Percentiles rank a stretch among this genome's conserved stretches.
phyloP scores from a whole-genome alignment of 768 basidiomycete species.

The Auricularia auricula-judae region DNA sequence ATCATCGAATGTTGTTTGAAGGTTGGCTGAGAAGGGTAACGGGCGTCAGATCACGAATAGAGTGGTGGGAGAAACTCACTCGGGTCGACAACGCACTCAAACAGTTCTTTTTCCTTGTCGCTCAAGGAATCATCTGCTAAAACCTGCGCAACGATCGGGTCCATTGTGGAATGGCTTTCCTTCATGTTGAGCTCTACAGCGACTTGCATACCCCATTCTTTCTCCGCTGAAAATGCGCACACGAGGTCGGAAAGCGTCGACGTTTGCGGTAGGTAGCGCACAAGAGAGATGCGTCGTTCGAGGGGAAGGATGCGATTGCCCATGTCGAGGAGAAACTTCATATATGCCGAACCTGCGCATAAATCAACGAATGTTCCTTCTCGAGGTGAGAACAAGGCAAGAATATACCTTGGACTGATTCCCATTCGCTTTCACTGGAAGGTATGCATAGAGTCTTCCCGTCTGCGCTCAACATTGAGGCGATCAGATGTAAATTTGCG shows the following conservation, averaged over 20 bases:
- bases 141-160: slow-evolving; percentile 10
- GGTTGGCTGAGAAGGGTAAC: background rate
- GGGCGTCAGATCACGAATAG: background rate
- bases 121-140: slow-evolving; percentile 19
- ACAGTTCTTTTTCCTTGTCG: slow-evolving; percentile 24
- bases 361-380: too few species aligned
- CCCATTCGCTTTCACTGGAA: too few species aligned
- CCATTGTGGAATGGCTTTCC: background rate
- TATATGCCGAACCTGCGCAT: too few species aligned
- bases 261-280: slow-evolving; percentile 1
- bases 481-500: too few species aligned
- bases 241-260: background rate
- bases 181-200: background rate
- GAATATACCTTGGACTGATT: too few species aligned
- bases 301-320: background rate
- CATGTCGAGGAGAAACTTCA: background rate
- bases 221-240: background rate
- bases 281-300: background rate
- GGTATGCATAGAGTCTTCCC: too few species aligned
- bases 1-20: slow-evolving; percentile 21
- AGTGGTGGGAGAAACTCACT: background rate
- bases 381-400: too few species aligned
- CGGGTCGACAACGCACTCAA: slow-evolving; percentile 27
- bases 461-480: too few species aligned
- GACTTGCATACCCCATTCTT: background rate